Evolutionary conservation across 2,329 filamentous ascomycete species (phyloP), one percentile per base, ranked within the genome.

Genomic region (Pseudocercospora fijiensis): DNA sequence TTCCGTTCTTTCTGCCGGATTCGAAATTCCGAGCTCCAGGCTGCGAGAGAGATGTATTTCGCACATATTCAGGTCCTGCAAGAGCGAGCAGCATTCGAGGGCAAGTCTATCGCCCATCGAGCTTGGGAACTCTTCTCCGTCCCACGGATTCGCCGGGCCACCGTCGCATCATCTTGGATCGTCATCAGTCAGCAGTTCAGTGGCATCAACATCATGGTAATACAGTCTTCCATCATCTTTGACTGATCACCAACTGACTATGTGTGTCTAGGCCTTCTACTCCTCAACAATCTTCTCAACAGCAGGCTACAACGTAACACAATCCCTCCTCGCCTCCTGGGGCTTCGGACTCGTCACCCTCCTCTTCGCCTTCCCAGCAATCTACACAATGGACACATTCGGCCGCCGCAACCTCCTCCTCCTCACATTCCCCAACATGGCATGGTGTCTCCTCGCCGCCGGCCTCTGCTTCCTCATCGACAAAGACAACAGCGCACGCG

Each of bases 261-360:
- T 5, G 0, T 3, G 8, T 18, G 5, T 22, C 3, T 13, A 53
- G 49, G 67, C 78, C 41, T 79, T 80, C 67, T 75, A 75, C 59
- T 72, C 68, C 5, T 71, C 70, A 1, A 68, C 72, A 3, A 71
- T 76, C 57, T 76, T 76, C 65, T 63, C 65, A 3, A 62, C 74
- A 22, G 73, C 75, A 7, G 73, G 74, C 8, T 78, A 77, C 18
- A 58, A 72, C 68, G 18, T 70, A 79, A 67, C 81, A 79, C 67
- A 80, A 77, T 68, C 79, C 4, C 74, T 87, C 13, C 75, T 86
- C n/a, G 84, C 83, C 0, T 85, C 84, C 0, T 83, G 82, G 69
- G 85, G 85, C 0, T 87, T 86, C 62, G 86, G 86, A 1, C 73
- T 86, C 0, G 78, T 86, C 59, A 86, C 83, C 65, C 86, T 86